A percentile compares a stretch with the other conserved stretches of the same genome.
These are phyloP conservation scores for Leccinellum rugosiceps DNA, from an alignment of 768 basidiomycete species.

Conservation along the genomic window DNA sequence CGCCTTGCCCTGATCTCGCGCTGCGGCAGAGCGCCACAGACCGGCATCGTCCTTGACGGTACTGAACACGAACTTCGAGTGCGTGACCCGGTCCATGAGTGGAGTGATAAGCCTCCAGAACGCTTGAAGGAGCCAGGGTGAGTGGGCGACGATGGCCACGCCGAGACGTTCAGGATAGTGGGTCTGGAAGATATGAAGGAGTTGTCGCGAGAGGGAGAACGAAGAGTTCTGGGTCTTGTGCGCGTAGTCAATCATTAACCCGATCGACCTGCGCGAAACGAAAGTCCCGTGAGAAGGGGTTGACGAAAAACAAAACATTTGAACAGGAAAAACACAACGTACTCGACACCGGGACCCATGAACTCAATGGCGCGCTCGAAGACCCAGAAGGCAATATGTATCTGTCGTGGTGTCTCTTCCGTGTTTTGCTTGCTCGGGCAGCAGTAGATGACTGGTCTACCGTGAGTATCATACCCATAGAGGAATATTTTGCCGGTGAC, in stretches of 20 bases:
- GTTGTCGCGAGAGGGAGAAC: conserved; percentile 34
- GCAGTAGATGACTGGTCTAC: conserved; percentile 71
- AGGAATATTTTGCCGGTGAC: conserved; percentile 80
- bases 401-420: conserved; percentile 59
- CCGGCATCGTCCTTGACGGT: conserved; percentile 36
- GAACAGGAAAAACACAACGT: conserved; percentile 21
- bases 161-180: conserved; percentile 90
- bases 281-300: background rate
- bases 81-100: conserved; percentile 81
- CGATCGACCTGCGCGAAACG: conserved; percentile 47
- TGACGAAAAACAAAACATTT: background rate
- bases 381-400: conserved; percentile 73
- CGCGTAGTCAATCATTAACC: conserved; percentile 74
- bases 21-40: conserved; percentile 26
- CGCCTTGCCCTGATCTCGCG: conserved; percentile 15
- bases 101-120: conserved; percentile 79
- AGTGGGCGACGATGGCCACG: conserved; percentile 65
- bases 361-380: conserved; percentile 75
- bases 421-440: conserved; percentile 75
- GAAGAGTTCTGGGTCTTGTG: conserved; percentile 63
- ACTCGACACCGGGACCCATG: conserved; percentile 84
- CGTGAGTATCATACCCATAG: conserved; percentile 71
- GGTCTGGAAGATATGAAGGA: conserved; percentile 66
- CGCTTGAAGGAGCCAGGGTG: conserved; percentile 70
- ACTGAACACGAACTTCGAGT: conserved; percentile 72